Conservation (phyloP, 2,329 filamentous ascomycete species). For the Chrysoporthe cubensis region DNA sequence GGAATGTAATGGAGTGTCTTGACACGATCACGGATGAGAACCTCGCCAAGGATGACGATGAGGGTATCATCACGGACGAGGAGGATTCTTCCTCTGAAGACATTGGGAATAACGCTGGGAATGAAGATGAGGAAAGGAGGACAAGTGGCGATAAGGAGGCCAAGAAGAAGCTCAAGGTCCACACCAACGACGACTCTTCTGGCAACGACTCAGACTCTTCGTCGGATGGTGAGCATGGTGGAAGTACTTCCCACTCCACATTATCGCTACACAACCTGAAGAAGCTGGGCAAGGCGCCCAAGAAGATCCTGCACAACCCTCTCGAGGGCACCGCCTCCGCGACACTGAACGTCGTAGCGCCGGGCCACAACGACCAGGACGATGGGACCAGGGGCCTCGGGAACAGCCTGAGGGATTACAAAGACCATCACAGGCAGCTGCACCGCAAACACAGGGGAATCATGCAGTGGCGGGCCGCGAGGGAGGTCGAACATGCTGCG, state of each 20-base stretch:
- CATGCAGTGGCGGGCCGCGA: conserved; percentile 72
- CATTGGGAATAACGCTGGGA: conserved; percentile 17
- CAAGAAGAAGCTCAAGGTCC: conserved; percentile 26
- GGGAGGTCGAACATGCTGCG: conserved; percentile 56
- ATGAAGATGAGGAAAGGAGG: conserved; percentile 7
- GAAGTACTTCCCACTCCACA: conserved; percentile 26
- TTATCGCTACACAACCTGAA: conserved; percentile 33
- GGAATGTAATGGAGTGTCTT: conserved; percentile 66
- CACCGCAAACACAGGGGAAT: conserved; percentile 69
- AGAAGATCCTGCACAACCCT: conserved; percentile 30
- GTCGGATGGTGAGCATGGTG: conserved; percentile 35
- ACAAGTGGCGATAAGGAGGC: conserved; percentile 25
- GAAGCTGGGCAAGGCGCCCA: conserved; percentile 40
- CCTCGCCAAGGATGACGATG: conserved; percentile 36
- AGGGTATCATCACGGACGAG: conserved; percentile 19
- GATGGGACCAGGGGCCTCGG: conserved; percentile 50
- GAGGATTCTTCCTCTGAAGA: conserved; percentile 27
- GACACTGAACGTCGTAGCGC: conserved; percentile 19
- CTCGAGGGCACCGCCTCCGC: conserved; percentile 30
- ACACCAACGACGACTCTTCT: conserved; percentile 28
- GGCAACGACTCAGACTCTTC: conserved; percentile 30
- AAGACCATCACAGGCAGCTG: conserved; percentile 59
- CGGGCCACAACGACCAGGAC: conserved; percentile 42
- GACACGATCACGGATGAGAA: conserved; percentile 64
- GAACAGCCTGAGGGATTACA: conserved; percentile 63